Base-by-base conservation (phyloP, 257 asterid species). In the Gentiana macrophylla region DNA sequence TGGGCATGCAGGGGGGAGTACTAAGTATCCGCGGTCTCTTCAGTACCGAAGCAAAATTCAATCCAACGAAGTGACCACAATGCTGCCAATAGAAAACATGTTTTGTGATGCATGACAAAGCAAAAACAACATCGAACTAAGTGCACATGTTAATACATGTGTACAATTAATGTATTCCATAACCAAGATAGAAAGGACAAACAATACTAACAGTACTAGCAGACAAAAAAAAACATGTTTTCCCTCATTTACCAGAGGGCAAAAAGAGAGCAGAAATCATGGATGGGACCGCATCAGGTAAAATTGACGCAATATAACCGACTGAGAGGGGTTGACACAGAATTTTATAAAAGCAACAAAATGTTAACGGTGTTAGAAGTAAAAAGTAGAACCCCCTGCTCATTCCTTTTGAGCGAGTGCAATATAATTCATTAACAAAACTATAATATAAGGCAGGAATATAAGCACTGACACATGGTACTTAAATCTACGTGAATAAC, bases 41-140 rank as follows among this genome's bases (percentile, higher is more conserved):
- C 38, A 62, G 61, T 3, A 35, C 43, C 15, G 55, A 68, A 38
- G 67, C 61, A 48, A 24, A 24, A 24, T 24, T 24, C 24, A 24
- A 24, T 24, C 24, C 24, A 24, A 72, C 70, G 60, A 63, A 1
- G 60, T 62, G 52, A 56, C 53, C 43, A 68, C 64, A 68, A 64
- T 55, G 59, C 54, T 4, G 50, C 55, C 52, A 12, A 63, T 77
- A 59, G 70, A 61, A 37, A 60, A 57, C 56, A 56, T 62, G 62
- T 44, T 51, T 49, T 62, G 65, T 38, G 46, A 41, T 48, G 57
- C 59, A 59, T 51, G 61, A 48, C 54, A 35, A 5, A 32, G 62
- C 12, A 37, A 54, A 24, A 24, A 24, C 24, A 24, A 24, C 24
- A 24, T 24, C 24, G 24, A 74, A 56, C 43, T 56, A 59, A 63